Percentiles rank a stretch among this genome's conserved stretches.
Evolutionary conservation across 2,329 filamentous ascomycete genomes (phyloP).

Genomic region (Aspergillus vadensis): DNA sequence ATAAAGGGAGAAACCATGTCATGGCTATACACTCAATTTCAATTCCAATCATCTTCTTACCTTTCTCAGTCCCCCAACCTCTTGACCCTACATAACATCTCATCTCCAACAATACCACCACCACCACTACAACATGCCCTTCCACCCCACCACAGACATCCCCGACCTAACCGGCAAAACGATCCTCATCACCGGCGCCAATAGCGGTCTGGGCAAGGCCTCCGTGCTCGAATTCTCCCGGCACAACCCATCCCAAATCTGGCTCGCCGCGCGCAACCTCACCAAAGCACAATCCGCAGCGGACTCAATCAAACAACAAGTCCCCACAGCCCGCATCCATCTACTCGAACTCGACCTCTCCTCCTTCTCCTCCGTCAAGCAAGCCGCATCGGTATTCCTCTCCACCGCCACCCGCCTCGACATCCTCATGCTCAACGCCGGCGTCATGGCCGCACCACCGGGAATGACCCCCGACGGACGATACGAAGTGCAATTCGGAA

Average conservation of each 20-base stretch:
- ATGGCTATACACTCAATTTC: too few species aligned
- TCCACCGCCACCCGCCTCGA: constrained; percentile 39
- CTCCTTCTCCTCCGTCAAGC: constrained; percentile 49
- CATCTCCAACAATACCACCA: too few species aligned
- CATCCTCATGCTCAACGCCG: constrained; percentile 52
- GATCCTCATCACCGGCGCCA: constrained; percentile 40
- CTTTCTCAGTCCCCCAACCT: background rate
- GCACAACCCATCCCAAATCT: constrained; percentile 50
- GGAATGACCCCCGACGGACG: constrained; percentile 46
- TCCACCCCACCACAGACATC: constrained; percentile 41
- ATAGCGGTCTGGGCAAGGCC: constrained; percentile 51
- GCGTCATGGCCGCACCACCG: constrained; percentile 41
- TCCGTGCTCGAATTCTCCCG: constrained; percentile 47
- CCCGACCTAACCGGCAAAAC: constrained; percentile 33
- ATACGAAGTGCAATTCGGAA: constrained; percentile 55
- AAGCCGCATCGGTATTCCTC: constrained; percentile 27
- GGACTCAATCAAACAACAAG: background rate
- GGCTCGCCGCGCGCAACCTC: constrained; percentile 49
- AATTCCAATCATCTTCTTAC: too few species aligned
- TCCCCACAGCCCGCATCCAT: background rate
- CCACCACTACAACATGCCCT: constrained; percentile 11
- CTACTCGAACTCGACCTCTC: constrained; percentile 39
- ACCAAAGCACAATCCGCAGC: constrained; percentile 36
- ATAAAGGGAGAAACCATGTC: too few species aligned
- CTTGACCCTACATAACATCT: background rate